phyloP scores from a whole-genome alignment of 1,284 basidiomycete genomes.

The Irpex sp. region DNA sequence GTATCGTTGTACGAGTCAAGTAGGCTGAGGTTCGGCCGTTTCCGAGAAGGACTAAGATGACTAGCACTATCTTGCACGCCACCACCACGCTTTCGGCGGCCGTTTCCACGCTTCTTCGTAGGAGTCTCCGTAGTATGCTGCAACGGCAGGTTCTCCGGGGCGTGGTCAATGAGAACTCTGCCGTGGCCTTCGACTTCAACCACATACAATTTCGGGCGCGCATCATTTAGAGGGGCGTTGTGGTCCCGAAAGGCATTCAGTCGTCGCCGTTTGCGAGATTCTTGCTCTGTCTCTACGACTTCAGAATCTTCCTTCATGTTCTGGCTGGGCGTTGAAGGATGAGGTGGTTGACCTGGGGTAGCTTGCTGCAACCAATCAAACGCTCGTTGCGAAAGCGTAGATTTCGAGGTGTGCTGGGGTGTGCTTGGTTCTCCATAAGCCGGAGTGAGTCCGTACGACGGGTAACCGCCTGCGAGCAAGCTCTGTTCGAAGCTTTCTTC shows the following conservation, averaged over 20 bases:
- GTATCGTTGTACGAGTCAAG: slow-evolving; percentile 13
- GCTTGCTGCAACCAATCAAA: slow-evolving; percentile 37
- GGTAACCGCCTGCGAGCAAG: slow-evolving; percentile 74
- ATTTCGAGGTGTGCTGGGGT: slow-evolving; percentile 18
- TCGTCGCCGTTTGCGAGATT: slow-evolving; percentile 58
- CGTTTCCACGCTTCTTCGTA: slow-evolving; percentile 28
- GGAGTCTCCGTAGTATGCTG: slow-evolving; percentile 22
- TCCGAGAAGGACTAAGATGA: slow-evolving; percentile 9
- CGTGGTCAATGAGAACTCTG: slow-evolving; percentile 56
- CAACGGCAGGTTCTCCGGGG: slow-evolving; percentile 27
- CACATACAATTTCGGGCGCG: slow-evolving; percentile 43
- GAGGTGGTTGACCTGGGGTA: slow-evolving; percentile 31
- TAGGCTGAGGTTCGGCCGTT: slow-evolving; percentile 5
- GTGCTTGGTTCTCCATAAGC: slow-evolving; percentile 27
- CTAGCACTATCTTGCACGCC: slow-evolving; percentile 7
- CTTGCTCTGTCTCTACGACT: slow-evolving; percentile 49
- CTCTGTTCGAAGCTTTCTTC: slow-evolving; percentile 81
- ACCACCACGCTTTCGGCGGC: slow-evolving; percentile 31
- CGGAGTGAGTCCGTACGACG: slow-evolving; percentile 47
- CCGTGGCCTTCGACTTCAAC: slow-evolving; percentile 65
- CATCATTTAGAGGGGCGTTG: slow-evolving; percentile 7
- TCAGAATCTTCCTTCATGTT: slow-evolving; percentile 30
- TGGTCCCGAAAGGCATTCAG: slow-evolving; percentile 55
- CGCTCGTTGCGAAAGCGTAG: slow-evolving; percentile 26
- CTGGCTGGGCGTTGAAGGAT: not conserved